Conservation (phyloP, 495 filamentous ascomycete species). For the Aspergillus sparsus region DNA sequence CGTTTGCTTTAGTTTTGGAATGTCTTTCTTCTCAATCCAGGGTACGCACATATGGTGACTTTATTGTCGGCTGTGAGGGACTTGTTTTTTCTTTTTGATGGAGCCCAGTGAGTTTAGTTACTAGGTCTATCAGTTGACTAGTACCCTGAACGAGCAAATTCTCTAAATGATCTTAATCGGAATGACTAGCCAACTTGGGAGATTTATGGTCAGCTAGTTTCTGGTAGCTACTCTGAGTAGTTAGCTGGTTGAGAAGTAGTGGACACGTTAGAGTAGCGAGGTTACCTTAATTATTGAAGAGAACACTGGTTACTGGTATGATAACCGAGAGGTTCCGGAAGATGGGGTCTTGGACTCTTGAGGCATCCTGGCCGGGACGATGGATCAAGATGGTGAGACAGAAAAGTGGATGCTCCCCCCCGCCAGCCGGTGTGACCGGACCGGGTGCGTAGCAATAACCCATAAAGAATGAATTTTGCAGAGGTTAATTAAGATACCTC, state of each 20-base stretch:
- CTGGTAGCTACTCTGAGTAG: too few species aligned
- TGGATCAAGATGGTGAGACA: slow-evolving; percentile 17
- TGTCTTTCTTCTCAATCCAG: too few species aligned
- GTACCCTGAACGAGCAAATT: neutral
- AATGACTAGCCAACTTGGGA: neutral
- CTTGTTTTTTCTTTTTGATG: too few species aligned
- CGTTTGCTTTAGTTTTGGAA: too few species aligned
- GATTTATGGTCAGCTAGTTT: too few species aligned
- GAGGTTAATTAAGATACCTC: neutral
- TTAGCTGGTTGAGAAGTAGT: too few species aligned
- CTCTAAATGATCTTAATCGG: neutral
- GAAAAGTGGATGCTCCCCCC: neutral
- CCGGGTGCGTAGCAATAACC: neutral
- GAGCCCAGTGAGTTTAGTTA: neutral
- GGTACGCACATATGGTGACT: too few species aligned
- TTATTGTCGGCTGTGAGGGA: too few species aligned
- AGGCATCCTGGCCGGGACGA: neutral
- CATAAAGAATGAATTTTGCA: neutral
- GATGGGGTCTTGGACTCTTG: slow-evolving; percentile 4
- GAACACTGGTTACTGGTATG: neutral
- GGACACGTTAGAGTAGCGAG: too few species aligned
- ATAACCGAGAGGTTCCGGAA: slow-evolving; percentile 15
- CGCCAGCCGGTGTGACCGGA: neutral
- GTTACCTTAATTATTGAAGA: too few species aligned
- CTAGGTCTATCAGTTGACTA: neutral